Evolutionary conservation across 1,284 basidiomycete species (phyloP), one percentile per base, ranked within the genome.

Genomic region (Ustilago tritici): DNA sequence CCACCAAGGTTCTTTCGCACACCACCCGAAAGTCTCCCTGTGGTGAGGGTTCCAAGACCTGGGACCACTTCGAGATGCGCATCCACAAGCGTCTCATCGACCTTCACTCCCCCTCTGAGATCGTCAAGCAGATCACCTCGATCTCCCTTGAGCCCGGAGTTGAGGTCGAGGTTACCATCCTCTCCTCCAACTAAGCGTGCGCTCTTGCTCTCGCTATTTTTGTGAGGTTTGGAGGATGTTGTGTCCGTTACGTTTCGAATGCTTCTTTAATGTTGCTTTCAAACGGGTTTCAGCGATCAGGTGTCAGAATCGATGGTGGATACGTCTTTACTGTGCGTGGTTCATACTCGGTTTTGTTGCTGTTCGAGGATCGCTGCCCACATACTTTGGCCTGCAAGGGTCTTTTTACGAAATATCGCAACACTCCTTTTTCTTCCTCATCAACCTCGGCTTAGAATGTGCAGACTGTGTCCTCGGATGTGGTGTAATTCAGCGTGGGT

Each of bases 1-100:
- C 97, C 78, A 99, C 97, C 88, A 99, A 98, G 90, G 92, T 94
- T 86, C 92, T 99, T 86, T 94, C 94, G 89, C 95, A 98, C 90
- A 98, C 95, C 88, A 98, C 95, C 89, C 94, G 97, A 87, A 86
- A 86, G 83, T 84, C 84, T 43, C 84, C 84, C 57, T 85, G 97
- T 88, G 97, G 97, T 95, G 97, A 99, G 89, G 97, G 97, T 91
- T 86, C 87, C 87, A 99, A 99, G 93, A 99, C 97, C 87, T 99
- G 97, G 97, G 97, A 99, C 89, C 92, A 94, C 86, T 99, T 95
- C 89, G 96, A 99, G 90, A 92, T 99, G 89, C 95, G 95, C 90
- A 91, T 99, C 83, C 96, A 99, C 93, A 99, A 99, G 91, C 94
- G 97, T 86, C 91, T 99, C 88, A 99, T 99, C 87, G 97, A 99